Evolutionary conservation across 371 early-diverging fungal genomes (phyloP).

Genomic region (Dichotomocladium elegans): DNA sequence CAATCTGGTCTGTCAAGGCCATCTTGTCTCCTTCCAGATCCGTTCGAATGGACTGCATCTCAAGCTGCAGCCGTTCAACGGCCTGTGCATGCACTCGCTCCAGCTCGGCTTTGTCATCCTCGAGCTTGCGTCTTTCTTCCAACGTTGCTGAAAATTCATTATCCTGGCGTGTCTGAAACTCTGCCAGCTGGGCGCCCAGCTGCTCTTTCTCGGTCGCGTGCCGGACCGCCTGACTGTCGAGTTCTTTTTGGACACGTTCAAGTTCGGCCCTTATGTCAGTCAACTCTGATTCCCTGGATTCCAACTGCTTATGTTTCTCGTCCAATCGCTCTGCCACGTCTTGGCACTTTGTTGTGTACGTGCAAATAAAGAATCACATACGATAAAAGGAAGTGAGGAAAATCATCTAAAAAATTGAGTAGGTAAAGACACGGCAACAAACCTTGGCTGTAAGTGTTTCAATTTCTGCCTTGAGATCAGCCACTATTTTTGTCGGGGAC

Average conservation of each 20-base stretch:
- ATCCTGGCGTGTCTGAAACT: neutral
- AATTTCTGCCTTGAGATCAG: constrained; percentile 4
- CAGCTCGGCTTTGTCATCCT: constrained; percentile 1
- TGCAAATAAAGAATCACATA: neutral
- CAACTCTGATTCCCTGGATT: neutral
- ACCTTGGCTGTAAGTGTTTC: constrained; percentile 2
- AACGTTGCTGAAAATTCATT: neutral
- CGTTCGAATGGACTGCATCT: constrained; percentile 16
- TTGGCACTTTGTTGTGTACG: neutral
- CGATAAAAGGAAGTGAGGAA: neutral
- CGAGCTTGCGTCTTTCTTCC: neutral
- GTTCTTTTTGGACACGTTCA: neutral
- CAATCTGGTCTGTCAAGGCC: constrained; percentile 7
- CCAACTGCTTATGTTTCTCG: neutral
- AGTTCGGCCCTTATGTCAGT: neutral
- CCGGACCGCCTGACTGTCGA: neutral
- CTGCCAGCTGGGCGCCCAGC: neutral
- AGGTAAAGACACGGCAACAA: neutral
- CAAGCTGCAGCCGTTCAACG: constrained; percentile 5
- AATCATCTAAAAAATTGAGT: neutral
- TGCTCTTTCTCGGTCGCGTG: neutral
- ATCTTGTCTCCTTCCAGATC: constrained; percentile 13
- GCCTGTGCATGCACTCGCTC: neutral
- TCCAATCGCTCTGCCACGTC: too few species aligned
- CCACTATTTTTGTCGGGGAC: neutral